Conservation (phyloP, 306 rosid genomes). For the Pyrus communis region DNA sequence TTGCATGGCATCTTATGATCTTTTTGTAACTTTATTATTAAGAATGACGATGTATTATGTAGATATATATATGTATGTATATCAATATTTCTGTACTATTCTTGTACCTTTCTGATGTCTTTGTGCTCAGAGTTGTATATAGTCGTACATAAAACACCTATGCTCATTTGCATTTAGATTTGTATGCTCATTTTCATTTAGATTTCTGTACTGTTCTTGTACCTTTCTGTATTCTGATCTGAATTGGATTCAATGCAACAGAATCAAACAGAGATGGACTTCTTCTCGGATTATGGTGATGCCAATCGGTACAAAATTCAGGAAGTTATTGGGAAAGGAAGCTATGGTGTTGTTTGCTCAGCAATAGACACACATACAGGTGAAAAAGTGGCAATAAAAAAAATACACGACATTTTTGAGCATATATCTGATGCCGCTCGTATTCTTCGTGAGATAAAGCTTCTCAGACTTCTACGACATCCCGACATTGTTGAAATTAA, state of each 20-base stretch:
- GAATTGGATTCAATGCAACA: constrained; percentile 28
- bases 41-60: neutral
- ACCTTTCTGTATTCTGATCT: constrained; percentile 10
- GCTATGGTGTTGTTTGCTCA: constrained; percentile 96
- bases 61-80: neutral
- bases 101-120: neutral
- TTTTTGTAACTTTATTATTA: no score
- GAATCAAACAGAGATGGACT: constrained; percentile 74
- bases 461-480: constrained; percentile 88
- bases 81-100: neutral
- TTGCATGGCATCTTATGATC: neutral
- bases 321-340: constrained; percentile 93
- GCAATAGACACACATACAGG: constrained; percentile 85
- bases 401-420: constrained; percentile 85
- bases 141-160: neutral
- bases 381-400: constrained; percentile 89
- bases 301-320: constrained; percentile 82
- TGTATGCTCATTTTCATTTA: neutral
- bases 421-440: constrained; percentile 95
- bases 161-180: neutral
- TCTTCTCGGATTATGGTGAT: constrained; percentile 88
- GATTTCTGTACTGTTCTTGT: neutral
- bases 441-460: constrained; percentile 96
- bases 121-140: neutral
- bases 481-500: constrained; percentile 97